Evolutionary conservation across 306 rosid species (phyloP), one percentile per base, ranked within the genome.

Genomic region (Begonia masoniana): DNA sequence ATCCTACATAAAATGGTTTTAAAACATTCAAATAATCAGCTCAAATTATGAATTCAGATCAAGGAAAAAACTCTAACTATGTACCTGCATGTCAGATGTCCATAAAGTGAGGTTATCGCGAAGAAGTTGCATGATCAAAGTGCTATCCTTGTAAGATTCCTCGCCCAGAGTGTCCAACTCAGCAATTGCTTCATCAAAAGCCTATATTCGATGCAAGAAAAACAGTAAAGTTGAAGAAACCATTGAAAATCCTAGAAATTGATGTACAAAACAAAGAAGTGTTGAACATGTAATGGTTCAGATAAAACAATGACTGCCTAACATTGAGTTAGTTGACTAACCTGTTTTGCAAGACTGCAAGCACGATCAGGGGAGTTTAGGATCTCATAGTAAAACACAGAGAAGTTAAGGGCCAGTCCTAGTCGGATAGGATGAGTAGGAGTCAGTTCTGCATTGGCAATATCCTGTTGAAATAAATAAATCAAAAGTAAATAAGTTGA

Each of bases 1-100:
- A 52, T 87, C 99, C 99, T 92, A 73, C 14, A 69, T 55, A 9
- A 19, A 31, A 31, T 31, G 39, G 39, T 5, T 31, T 31, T 31
- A 31, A 56, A 15, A 49, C 1, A 9, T 1, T 24, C 51, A 11
- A 12, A 45, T 1, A 45, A 10, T 45, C 13, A 10, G 14, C 0
- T n/a, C 13, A 45, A 45, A 45, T 5, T 31, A 7, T 7, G 14
- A 45, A 11, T 45, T 45, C 15, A 45, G n/a, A 43, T 43, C 12
- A 6, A 31, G 39, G 39, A 31, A 31, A 31, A 17, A 6, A 41
- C 19, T 13, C 69, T 47, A 17, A 62, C 15, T 31, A 31, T 26
- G 6, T 67, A 92, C 99, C 96, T 92, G 99, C 99, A 92, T 92
- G 73, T 92, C 99, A 10, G 96, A 92, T 57, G 96, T 92, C 96